These are phyloP conservation scores for Purshia tridentata DNA, from an alignment of 306 rosid species.

Conservation along the genomic window DNA sequence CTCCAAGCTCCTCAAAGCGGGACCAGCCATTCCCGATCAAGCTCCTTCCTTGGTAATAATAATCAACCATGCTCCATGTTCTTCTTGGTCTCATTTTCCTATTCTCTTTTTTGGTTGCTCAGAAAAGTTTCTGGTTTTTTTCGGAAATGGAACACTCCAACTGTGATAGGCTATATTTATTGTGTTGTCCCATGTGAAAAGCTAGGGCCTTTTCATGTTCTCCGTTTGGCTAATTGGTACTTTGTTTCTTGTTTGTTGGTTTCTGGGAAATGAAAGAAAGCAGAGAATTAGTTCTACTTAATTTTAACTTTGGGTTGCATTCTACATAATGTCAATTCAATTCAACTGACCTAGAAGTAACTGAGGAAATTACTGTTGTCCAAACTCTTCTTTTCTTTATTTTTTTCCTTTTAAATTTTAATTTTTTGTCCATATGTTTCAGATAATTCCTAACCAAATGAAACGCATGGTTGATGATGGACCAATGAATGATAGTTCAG, in stretches of 20 bases:
- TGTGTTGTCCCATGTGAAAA: background rate
- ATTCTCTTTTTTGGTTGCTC: background rate
- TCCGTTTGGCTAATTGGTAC: background rate
- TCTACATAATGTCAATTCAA: background rate
- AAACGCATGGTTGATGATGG: constrained; percentile 68
- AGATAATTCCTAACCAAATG: constrained; percentile 94
- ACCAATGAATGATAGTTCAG: constrained; percentile 41
- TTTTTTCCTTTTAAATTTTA: background rate
- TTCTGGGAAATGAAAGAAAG: background rate
- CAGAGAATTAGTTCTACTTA: background rate
- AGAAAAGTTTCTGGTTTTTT: background rate
- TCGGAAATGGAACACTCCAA: background rate
- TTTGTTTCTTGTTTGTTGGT: background rate
- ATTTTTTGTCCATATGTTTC: constrained; percentile 14
- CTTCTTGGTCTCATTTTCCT: background rate
- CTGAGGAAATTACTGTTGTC: background rate
- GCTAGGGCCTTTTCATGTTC: background rate
- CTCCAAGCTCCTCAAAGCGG: constrained; percentile 88
- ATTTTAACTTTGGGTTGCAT: background rate
- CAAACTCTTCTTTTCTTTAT: background rate
- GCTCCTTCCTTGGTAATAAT: constrained; percentile 74
- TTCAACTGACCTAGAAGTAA: background rate
- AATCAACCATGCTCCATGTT: background rate
- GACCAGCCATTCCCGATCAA: constrained; percentile 94
- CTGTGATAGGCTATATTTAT: background rate